Evolutionary conservation across 2,329 filamentous ascomycete species (phyloP).

Genomic region (Didymella glomerata): DNA sequence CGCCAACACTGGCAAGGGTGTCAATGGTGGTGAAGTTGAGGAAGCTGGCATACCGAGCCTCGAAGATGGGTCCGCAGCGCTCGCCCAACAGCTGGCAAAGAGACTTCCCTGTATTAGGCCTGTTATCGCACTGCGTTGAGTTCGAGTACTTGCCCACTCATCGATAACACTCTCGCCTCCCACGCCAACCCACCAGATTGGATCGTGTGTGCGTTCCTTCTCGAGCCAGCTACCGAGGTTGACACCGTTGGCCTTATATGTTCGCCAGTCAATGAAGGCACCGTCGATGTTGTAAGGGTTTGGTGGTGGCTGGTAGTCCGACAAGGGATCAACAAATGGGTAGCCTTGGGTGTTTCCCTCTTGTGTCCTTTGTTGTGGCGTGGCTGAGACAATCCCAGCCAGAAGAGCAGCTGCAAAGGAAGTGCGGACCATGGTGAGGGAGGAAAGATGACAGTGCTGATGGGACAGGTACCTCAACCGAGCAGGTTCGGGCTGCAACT

Average conservation of each 20-base stretch:
- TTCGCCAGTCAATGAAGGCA: conserved; percentile 20
- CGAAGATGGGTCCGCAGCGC: conserved; percentile 38
- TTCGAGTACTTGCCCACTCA: conserved; percentile 30
- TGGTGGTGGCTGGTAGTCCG: background rate
- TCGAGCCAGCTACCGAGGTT: conserved; percentile 47
- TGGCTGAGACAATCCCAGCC: background rate
- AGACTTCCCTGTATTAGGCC: conserved; percentile 34
- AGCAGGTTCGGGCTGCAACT: background rate
- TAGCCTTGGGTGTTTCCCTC: background rate
- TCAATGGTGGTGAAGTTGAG: conserved; percentile 43
- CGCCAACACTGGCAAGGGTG: conserved; percentile 39
- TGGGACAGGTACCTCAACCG: background rate
- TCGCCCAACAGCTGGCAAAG: conserved; percentile 41
- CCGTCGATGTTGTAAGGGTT: conserved; percentile 5
- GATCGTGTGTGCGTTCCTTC: conserved; percentile 38
- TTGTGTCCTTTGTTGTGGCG: background rate
- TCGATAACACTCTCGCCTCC: conserved; percentile 7
- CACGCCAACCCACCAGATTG: conserved; percentile 32
- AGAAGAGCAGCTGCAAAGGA: background rate
- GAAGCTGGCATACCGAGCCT: conserved; percentile 40
- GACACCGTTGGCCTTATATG: conserved; percentile 22
- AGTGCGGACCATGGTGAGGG: background rate
- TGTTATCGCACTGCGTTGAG: background rate
- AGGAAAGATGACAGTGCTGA: background rate
- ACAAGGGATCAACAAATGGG: background rate